A percentile compares a stretch with the other conserved stretches of the same genome.
phyloP scores from a whole-genome alignment of 371 early-diverging fungal species.

The Mortierella sp. region DNA sequence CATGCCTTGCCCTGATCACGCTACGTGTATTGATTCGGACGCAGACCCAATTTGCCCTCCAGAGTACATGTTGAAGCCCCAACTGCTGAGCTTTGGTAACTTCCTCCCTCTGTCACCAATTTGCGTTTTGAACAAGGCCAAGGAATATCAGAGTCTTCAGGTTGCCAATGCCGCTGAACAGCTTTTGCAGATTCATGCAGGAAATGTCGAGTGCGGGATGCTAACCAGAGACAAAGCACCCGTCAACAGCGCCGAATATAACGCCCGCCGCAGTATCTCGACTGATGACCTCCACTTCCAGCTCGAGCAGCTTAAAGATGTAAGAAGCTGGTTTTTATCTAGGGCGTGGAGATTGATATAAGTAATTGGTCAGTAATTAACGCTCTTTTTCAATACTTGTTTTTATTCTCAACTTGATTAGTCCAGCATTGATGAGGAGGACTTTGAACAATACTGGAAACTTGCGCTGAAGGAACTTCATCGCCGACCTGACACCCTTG shows the following conservation, averaged over 20 bases:
- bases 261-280: slow-evolving; percentile 25
- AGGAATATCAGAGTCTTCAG: slow-evolving; percentile 47
- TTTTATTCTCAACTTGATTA: background rate
- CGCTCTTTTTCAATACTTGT: background rate
- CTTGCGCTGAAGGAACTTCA: slow-evolving; percentile 38
- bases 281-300: slow-evolving; percentile 24
- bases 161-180: slow-evolving; percentile 50
- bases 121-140: slow-evolving; percentile 50
- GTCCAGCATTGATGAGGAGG: slow-evolving; percentile 39
- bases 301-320: slow-evolving; percentile 40
- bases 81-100: slow-evolving; percentile 51
- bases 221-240: slow-evolving; percentile 22
- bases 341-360: too few species aligned
- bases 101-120: slow-evolving; percentile 39
- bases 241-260: slow-evolving; percentile 27
- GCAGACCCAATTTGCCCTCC: slow-evolving; percentile 41
- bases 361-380: background rate
- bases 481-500: slow-evolving; percentile 36
- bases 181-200: slow-evolving; percentile 40
- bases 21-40: slow-evolving; percentile 36
- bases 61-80: slow-evolving; percentile 49
- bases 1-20: slow-evolving; percentile 57
- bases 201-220: slow-evolving; percentile 47
- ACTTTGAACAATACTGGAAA: slow-evolving; percentile 45
- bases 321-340: slow-evolving; percentile 2